A percentile compares a stretch with the other conserved stretches of the same genome.
Evolutionary conservation across 2,329 filamentous ascomycete genomes (phyloP).

Genomic region (Curvularia verruculosa): DNA sequence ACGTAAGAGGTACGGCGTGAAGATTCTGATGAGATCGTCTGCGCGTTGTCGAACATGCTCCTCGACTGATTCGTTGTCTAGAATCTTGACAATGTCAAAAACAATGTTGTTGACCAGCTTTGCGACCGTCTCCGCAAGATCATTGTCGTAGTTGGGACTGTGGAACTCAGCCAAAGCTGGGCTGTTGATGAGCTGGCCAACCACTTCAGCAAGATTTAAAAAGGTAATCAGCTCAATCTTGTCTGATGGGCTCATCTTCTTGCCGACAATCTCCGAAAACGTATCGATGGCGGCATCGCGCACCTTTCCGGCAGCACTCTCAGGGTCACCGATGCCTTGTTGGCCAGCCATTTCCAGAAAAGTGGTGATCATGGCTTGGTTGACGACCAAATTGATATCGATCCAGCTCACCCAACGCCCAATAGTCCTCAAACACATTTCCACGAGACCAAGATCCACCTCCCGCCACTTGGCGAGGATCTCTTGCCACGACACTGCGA

Average conservation of each 20-base stretch:
- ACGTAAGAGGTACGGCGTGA: constrained; percentile 84
- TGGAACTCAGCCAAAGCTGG: constrained; percentile 78
- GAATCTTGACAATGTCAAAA: constrained; percentile 82
- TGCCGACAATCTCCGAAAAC: constrained; percentile 92
- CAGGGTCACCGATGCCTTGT: constrained; percentile 64
- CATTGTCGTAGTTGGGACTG: constrained; percentile 89
- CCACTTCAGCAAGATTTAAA: constrained; percentile 83
- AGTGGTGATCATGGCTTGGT: constrained; percentile 76
- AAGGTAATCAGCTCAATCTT: constrained; percentile 95
- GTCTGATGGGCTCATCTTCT: constrained; percentile 95
- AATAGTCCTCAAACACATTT: constrained; percentile 88
- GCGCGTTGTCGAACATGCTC: constrained; percentile 73
- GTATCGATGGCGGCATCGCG: constrained; percentile 92
- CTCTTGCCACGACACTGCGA: constrained; percentile 89
- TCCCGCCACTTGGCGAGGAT: constrained; percentile 79
- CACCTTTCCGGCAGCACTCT: constrained; percentile 71
- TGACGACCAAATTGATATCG: constrained; percentile 92
- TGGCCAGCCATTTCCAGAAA: constrained; percentile 86
- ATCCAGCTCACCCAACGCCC: constrained; percentile 99
- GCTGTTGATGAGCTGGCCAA: constrained; percentile 83
- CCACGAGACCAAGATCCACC: constrained; percentile 72
- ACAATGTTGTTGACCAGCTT: constrained; percentile 93
- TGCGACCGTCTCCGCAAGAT: constrained; percentile 91
- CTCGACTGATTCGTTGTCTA: constrained; percentile 72
- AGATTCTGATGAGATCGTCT: constrained; percentile 79